Base-by-base conservation (phyloP, 176 grass and related monocot species). In the Oryza longistaminata region DNA sequence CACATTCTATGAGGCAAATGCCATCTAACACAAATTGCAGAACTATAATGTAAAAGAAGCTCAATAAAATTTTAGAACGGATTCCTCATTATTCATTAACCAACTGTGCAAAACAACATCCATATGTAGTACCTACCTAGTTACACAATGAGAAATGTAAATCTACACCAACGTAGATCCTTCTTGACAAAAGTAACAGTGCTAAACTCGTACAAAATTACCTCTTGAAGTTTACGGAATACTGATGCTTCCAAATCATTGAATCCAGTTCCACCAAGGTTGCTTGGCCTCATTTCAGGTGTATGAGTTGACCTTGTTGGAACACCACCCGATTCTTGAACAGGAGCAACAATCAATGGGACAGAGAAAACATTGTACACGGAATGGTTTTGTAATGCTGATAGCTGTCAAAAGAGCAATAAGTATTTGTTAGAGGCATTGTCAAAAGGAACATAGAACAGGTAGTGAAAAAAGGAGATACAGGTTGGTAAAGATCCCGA, bases 221-320 rank as follows among this genome's bases (percentile, higher is more conserved):
- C 96, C 93, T 95, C 90, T 89, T 94, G 88, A 88, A 98, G 93
- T 86, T 98, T 98, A 14, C 81, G 81, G 82, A 95, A 87, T 52
- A 98, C 89, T 2, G 87, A 95, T 1, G 93, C 86, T 76, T 95
- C 93, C 74, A 92, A 91, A 87, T 98, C 96, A 52, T n/a, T 90
- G 82, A 98, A 95, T 48, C 93, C 96, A 73, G 87, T 78, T 84
- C 96, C 96, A 68, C 87, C 91, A 64, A 94, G 71, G 11, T 86
- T 95, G 60, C 43, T 89, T 11, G 84, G 31, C 33, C 34, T 93
- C 4, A 85, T 79, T 76, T 92, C 88, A 40, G 81, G 64, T 43
- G 81, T 73, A 78, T 89, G 87, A 72, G 80, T 66, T 93, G 87
- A 53, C 55, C 70, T 81, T 60, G 83, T 73, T 68, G 87, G 58